Conservation (phyloP, 2,329 filamentous ascomycete genomes). For the Fusarium chaquense region DNA sequence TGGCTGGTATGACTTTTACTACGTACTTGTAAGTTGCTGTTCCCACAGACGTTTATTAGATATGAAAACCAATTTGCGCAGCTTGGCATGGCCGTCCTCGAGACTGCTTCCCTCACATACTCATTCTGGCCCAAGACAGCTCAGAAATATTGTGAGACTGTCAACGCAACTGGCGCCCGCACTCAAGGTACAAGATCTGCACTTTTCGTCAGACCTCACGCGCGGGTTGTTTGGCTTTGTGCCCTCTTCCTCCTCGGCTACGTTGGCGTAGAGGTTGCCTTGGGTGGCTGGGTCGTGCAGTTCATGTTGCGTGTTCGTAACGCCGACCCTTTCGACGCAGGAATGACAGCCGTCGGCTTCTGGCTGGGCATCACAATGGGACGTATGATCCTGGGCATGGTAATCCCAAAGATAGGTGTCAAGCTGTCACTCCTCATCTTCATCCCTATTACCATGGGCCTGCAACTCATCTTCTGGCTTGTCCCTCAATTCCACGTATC, state of each 20-base stretch:
- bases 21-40: constrained; percentile 56
- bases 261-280: constrained; percentile 79
- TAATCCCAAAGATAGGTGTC: constrained; percentile 71
- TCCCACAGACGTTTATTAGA: accelerated
- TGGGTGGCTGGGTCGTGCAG: constrained; percentile 87
- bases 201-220: constrained; percentile 57
- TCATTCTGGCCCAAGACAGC: constrained; percentile 72
- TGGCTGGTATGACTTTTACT: constrained; percentile 80
- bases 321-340: constrained; percentile 74
- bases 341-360: constrained; percentile 82
- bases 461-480: constrained; percentile 84
- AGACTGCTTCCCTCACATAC: constrained; percentile 54
- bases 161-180: constrained; percentile 42
- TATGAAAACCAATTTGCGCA: neutral
- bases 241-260: constrained; percentile 80
- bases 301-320: constrained; percentile 83
- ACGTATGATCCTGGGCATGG: constrained; percentile 51
- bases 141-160: constrained; percentile 62
- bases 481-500: constrained; percentile 82
- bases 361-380: constrained; percentile 84
- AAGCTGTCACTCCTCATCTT: constrained; percentile 72
- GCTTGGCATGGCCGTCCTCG: constrained; percentile 11
- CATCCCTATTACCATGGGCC: constrained; percentile 70
- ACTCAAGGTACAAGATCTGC: constrained; percentile 33
- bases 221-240: constrained; percentile 73